These are phyloP conservation scores for Leishmania tropica DNA, from an alignment of 208 protist species.

Conservation along the genomic window DNA sequence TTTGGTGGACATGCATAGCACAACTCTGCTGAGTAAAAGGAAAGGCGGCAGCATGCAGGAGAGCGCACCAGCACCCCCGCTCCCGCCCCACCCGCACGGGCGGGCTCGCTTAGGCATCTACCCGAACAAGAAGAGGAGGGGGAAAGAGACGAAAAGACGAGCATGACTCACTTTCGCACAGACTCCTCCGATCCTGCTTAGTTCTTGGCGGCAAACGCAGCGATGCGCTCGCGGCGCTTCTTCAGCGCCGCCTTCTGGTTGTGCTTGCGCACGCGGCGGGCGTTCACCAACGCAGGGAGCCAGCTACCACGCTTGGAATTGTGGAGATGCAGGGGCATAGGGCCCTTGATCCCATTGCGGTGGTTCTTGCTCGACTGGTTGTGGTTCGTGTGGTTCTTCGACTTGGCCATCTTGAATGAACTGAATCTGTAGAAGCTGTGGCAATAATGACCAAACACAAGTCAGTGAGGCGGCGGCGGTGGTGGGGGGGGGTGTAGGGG, in stretches of 20 bases:
- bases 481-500: not conserved
- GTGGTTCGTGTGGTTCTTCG: slow-evolving; percentile 95
- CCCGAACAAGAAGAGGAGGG: not conserved
- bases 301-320: slow-evolving; percentile 85
- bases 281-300: slow-evolving; percentile 82
- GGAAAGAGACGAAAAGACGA: not conserved
- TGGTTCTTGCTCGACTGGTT: slow-evolving; percentile 94
- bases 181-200: slow-evolving; percentile 1
- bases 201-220: slow-evolving; percentile 51
- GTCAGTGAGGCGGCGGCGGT: not conserved
- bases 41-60: not conserved
- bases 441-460: not conserved
- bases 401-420: slow-evolving; percentile 85
- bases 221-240: slow-evolving; percentile 74
- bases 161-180: not conserved
- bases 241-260: slow-evolving; percentile 87
- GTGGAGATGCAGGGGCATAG: slow-evolving; percentile 67
- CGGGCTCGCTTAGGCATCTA: not conserved
- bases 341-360: slow-evolving; percentile 86
- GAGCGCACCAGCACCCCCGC: not conserved
- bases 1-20: no score
- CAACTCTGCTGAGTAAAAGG: not conserved
- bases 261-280: slow-evolving; percentile 85
- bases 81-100: not conserved
- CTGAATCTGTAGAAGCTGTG: not conserved